Evolutionary conservation across 148 eudicot species (phyloP), one percentile per base, ranked within the genome.

Genomic region (Camellia lanceoleosa): DNA sequence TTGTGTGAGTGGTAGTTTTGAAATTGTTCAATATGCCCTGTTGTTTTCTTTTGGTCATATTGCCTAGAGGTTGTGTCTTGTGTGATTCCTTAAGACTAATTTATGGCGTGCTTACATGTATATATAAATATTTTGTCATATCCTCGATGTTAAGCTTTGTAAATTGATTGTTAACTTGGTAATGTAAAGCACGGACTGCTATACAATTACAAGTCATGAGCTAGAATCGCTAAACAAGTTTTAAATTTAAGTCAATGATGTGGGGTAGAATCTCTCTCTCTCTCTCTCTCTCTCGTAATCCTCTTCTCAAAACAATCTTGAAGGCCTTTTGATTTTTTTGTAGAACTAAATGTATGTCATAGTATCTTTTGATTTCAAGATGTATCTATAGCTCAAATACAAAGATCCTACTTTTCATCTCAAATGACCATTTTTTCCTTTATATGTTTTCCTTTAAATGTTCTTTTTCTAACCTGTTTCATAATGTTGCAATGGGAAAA

Each of bases 171-270:
- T 64, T 68, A 23, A 62, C 42, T 23, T 30, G 46, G 20, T 85
- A 77, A 97, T 98, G 98, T 94, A 66, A 97, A 97, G 87, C 92
- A 86, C 82, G 87, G 41, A 97, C 87, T 94, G 98, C 81, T 90
- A 88, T 80, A 92, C 94, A 20, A 83, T 87, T 78, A 91, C 91
- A 55, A 65, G 74, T 55, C 80, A 88, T 12, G 99, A 97, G 89
- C 91, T 97, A 65, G 94, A 94, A 88, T 86, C 92, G 79, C 90
- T 81, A 79, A 23, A 77, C 99, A 54, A 91, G 84, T 65, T 97
- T 91, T 76, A 88, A 79, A 58, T 90, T 94, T 82, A 85, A 87
- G 77, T 97, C 99, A 73, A 97, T 97, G 97, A 94, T 94, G 99
- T 91, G n/a, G 86, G 98, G 99, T 96, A 87, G 55, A 75, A 60